These are phyloP conservation scores for Cucurbita moschata DNA, from an alignment of 306 rosid species.

Conservation along the genomic window DNA sequence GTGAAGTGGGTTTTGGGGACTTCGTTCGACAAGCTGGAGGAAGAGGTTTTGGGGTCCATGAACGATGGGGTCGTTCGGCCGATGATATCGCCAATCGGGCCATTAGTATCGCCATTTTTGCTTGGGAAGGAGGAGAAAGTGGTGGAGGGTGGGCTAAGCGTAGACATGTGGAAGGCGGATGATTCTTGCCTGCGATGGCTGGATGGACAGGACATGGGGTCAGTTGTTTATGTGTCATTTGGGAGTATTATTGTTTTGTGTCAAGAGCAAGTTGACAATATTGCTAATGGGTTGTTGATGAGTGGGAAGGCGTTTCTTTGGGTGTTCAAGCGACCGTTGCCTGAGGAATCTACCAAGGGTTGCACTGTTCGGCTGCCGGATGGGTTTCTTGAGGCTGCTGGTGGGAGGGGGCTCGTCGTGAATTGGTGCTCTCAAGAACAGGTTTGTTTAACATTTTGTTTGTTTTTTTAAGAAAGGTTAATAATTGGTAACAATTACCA, in stretches of 20 bases:
- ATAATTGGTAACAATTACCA: too few species aligned
- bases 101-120: constrained; percentile 34
- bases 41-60: constrained; percentile 32
- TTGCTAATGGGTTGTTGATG: constrained; percentile 27
- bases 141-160: neutral
- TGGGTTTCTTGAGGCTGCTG: constrained; percentile 20
- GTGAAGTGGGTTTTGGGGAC: constrained; percentile 40
- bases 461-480: too few species aligned
- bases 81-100: constrained; percentile 25
- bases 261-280: constrained; percentile 19
- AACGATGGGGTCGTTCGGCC: neutral
- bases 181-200: constrained; percentile 38
- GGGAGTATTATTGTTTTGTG: constrained; percentile 35
- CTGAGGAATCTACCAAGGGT: neutral
- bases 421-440: constrained; percentile 45
- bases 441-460: neutral
- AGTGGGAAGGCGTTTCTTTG: constrained; percentile 37
- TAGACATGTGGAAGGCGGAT: constrained; percentile 43
- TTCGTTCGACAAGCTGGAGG: constrained; percentile 35
- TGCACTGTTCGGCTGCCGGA: constrained; percentile 2
- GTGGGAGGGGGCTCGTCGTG: constrained; percentile 29
- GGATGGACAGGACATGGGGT: constrained; percentile 6
- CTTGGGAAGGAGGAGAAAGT: constrained; percentile 29
- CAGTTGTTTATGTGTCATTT: constrained; percentile 39
- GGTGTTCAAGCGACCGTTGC: constrained; percentile 30